Conservation (phyloP, 208 protist species). For the Phytomonas francai region DNA sequence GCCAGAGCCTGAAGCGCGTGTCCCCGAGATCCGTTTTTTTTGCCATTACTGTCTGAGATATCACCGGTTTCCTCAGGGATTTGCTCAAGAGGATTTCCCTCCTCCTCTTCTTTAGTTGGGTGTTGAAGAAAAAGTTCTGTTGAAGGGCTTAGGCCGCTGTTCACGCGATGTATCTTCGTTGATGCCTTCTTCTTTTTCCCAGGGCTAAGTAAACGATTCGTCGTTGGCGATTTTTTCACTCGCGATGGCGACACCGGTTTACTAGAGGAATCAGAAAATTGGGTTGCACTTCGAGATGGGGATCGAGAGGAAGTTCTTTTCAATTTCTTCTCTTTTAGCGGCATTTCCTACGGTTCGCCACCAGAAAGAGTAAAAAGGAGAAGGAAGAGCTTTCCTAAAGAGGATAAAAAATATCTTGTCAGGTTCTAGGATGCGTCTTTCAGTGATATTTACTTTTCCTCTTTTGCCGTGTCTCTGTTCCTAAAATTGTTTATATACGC, state of each 20-base stretch:
- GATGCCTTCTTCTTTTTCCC: neutral
- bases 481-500: neutral
- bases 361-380: neutral
- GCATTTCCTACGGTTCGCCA: neutral
- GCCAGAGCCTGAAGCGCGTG: conserved; percentile 33
- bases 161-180: neutral
- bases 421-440: neutral
- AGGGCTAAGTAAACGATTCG: neutral
- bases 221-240: neutral
- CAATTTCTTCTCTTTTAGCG: neutral
- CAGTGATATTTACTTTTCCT: neutral
- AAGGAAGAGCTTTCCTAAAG: no score
- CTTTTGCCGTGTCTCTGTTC: neutral
- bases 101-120: neutral
- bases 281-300: neutral
- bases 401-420: neutral
- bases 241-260: neutral
- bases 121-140: neutral
- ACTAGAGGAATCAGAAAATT: neutral
- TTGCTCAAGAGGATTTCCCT: neutral
- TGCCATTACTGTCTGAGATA: neutral
- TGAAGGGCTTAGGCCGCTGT: neutral
- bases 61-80: neutral
- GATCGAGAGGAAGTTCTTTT: neutral
- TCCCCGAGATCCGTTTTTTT: neutral